Base-by-base conservation (phyloP, 1,284 basidiomycete species). In the Melampsora americana region DNA sequence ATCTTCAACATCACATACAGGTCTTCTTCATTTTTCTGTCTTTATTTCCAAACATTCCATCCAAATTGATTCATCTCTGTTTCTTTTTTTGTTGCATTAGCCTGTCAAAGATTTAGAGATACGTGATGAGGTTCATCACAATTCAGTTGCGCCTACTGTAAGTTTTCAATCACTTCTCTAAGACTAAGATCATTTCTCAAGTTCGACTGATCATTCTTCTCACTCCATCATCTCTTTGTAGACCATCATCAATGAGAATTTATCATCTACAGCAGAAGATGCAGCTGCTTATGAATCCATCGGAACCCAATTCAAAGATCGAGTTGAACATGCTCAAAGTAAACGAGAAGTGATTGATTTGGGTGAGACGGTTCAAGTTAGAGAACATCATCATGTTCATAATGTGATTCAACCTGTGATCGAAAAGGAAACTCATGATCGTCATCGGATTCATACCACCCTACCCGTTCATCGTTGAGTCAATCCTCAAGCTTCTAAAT, bases 321-420 rank as follows among this genome's bases (percentile, higher is more conserved):
- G 71, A 42, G 79, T 78, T 76, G 69, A 78, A 48, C 79, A 80
- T 75, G 48, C 42, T 12, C 77, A 80, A 32, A 65, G 78, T 42
- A 78, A 80, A 77, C 80, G 80, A 62, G 77, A 79, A 76, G 77
- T 82, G 4, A 74, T 82, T 28, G 81, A 82, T 79, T 78, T 79
- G 77, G 81, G 81, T 68, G 81, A 82, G 78, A 75, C 35, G 16
- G 80, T 82, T 53, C 80, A 80, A 56, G 81, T 82, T 77, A 77
- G 78, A 72, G 79, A 81, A 65, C 81, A 81, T 79, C 81, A 82
- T 78, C 81, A 82, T 80, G 80, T 82, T 61, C 81, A 82, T 79
- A 80, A 82, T 78, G 80, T 82, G 14, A 80, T 82, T 30, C 81
- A 81, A 78, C 81, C 81, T 53, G 78, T 82, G 69, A 79, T 82